Evolutionary conservation across 1,139 yeast species (phyloP).

Genomic region (Geotrichum cucujoidarum): DNA sequence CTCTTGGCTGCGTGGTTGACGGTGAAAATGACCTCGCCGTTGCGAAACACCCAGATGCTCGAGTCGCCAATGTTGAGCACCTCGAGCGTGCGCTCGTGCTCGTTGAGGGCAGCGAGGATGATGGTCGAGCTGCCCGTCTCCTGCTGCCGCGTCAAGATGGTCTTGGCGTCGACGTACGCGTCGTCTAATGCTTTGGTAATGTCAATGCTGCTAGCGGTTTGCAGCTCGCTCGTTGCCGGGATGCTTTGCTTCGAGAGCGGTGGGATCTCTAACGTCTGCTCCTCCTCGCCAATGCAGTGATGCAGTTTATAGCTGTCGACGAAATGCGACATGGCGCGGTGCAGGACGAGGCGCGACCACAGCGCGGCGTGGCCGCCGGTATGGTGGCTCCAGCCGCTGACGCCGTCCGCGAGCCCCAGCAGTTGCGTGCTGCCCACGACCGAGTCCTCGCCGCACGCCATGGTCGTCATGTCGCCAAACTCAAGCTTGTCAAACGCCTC

Average conservation of each 20-base stretch:
- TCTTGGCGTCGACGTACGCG: slow-evolving; percentile 49
- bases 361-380: slow-evolving; percentile 46
- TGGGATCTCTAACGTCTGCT: background rate
- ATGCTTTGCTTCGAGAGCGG: background rate
- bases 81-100: slow-evolving; percentile 33
- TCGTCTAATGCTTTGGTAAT: slow-evolving; percentile 44
- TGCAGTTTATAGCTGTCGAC: slow-evolving; percentile 14
- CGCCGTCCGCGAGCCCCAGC: slow-evolving; percentile 58
- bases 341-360: slow-evolving; percentile 53
- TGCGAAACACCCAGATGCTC: slow-evolving; percentile 47
- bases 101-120: slow-evolving; percentile 48
- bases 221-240: background rate
- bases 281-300: background rate
- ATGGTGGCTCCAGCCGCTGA: slow-evolving; percentile 53
- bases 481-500: slow-evolving; percentile 19
- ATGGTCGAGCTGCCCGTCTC: slow-evolving; percentile 53
- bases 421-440: slow-evolving; percentile 55
- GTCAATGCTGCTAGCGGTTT: slow-evolving; percentile 6
- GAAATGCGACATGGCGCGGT: slow-evolving; percentile 39
- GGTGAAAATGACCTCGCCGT: slow-evolving; percentile 44
- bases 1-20: slow-evolving; percentile 34
- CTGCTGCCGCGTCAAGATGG: slow-evolving; percentile 49
- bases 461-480: slow-evolving; percentile 15
- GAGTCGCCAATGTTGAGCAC: slow-evolving; percentile 57
- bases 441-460: slow-evolving; percentile 50